Base-by-base conservation (phyloP, 768 basidiomycete species). In the Termitomyces sp. region DNA sequence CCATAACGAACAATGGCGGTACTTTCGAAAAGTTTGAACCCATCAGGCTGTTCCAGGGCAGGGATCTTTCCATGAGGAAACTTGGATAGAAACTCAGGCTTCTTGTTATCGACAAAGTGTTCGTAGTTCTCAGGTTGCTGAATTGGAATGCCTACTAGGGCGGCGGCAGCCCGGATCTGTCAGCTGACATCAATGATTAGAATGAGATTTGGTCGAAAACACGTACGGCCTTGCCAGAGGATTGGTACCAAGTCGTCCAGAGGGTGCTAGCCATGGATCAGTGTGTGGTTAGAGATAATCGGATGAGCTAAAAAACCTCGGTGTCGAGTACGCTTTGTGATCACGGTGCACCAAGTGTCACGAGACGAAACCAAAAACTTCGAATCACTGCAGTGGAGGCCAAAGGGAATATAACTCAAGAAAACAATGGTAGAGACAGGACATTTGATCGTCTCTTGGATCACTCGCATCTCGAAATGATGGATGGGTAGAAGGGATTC, bases 1-100 rank as follows among this genome's bases (percentile, higher is more conserved):
- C 96, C 67, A 77, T 96, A 94, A 60, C 86, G 88, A 52, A 92
- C 89, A 74, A 98, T 94, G 48, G 93, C 85, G 55, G 76, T 71
- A 58, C 84, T 81, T 79, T 96, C 96, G 66, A 86, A 84, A 60
- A 97, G 78, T 69, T 80, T 83, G 81, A 94, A 84, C 58, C 94
- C 93, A 73, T 94, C 86, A 13, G 78, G 74, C 51, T 83, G 79
- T 73, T 94, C 92, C 58, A 90, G 82, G 35, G 90, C 88, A 32
- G 97, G 96, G 66, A 96, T 84, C 79, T 94, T 93, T 58, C 90
- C 89, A 60, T 81, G 81, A 44, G 89, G 86, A 74, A 92, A 95
- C 75, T 94, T 93, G 50, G 69, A 71, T 50, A 85, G 70, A 74
- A 87, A 92, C 36, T 86, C 88, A 0, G 88, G 81, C 69, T 83